Conservation (phyloP, 345 rosid genomes). For the Anastatica hierochuntica region DNA sequence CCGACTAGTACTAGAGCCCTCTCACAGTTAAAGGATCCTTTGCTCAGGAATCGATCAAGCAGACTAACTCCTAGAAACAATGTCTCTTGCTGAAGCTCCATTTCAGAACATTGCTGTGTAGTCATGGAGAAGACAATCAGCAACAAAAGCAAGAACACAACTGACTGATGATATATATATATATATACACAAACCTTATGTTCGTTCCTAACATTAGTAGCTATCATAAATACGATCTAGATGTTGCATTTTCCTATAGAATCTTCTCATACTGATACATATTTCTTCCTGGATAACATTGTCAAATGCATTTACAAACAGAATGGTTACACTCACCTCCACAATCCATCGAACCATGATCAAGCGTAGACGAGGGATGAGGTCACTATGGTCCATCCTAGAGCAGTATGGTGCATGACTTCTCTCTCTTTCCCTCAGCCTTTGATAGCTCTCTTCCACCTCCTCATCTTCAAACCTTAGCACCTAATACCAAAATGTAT, state of each 20-base stretch:
- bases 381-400: conserved; percentile 41
- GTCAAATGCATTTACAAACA: too few relatives aligned
- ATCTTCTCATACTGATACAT: background rate
- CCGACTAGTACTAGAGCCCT: conserved; percentile 61
- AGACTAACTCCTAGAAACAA: conserved; percentile 66
- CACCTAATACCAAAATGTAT: conserved; percentile 14
- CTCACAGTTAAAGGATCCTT: conserved; percentile 53
- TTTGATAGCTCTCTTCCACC: conserved; percentile 63
- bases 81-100: conserved; percentile 65
- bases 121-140: conserved; percentile 13
- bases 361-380: conserved; percentile 49
- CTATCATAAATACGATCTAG: background rate
- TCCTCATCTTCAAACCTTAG: conserved; percentile 45
- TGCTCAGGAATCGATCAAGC: conserved; percentile 70
- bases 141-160: background rate
- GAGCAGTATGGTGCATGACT: conserved; percentile 41
- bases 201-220: background rate
- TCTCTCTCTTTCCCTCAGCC: conserved; percentile 63
- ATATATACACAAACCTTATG: background rate
- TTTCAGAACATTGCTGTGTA: conserved; percentile 48
- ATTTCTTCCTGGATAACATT: conserved; percentile 2
- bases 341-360: conserved; percentile 76
- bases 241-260: background rate
- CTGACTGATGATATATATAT: background rate
- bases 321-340: conserved; percentile 42